A percentile compares a stretch with the other conserved stretches of the same genome.
Evolutionary conservation across 2,329 filamentous ascomycete species (phyloP).

Genomic region (Fusarium succisae): DNA sequence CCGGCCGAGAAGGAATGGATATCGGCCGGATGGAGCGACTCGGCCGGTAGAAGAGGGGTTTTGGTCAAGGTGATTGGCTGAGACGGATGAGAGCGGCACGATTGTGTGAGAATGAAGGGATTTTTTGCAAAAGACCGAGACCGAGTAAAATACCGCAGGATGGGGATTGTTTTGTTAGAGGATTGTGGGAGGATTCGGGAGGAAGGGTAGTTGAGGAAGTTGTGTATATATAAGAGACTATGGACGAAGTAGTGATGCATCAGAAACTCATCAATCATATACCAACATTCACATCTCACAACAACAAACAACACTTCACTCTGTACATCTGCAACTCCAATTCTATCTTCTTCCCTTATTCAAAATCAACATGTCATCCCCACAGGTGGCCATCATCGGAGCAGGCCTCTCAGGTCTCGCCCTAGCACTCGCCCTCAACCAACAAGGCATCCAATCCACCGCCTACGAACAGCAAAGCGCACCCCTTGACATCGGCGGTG

Average conservation of each 20-base stretch:
- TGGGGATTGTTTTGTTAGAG: rapidly evolving
- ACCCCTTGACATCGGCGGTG: conserved; percentile 60
- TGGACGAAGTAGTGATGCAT: no score
- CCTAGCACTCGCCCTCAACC: conserved; percentile 63
- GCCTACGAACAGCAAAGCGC: conserved; percentile 61
- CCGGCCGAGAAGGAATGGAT: background rate
- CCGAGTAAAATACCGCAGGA: background rate
- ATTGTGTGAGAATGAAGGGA: background rate
- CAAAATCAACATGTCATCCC: conserved; percentile 4
- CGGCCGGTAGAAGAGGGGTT: background rate
- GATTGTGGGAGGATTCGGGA: no score
- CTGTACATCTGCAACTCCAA: no score
- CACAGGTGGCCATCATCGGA: conserved; percentile 45
- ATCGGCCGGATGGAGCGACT: background rate
- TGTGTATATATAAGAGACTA: conserved; percentile 12
- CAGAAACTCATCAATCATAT: background rate
- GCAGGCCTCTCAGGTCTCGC: conserved; percentile 59
- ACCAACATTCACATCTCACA: rapidly evolving
- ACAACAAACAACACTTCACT: rapidly evolving
- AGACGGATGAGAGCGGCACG: background rate
- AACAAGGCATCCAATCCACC: conserved; percentile 57
- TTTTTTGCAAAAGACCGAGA: conserved; percentile 4
- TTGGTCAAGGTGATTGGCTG: background rate
- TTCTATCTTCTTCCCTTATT: rapidly evolving
- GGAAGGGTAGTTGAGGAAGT: background rate